Evolutionary conservation across 2,329 filamentous ascomycete species (phyloP), one percentile per base, ranked within the genome.

Genomic region (Colletotrichum lentis): DNA sequence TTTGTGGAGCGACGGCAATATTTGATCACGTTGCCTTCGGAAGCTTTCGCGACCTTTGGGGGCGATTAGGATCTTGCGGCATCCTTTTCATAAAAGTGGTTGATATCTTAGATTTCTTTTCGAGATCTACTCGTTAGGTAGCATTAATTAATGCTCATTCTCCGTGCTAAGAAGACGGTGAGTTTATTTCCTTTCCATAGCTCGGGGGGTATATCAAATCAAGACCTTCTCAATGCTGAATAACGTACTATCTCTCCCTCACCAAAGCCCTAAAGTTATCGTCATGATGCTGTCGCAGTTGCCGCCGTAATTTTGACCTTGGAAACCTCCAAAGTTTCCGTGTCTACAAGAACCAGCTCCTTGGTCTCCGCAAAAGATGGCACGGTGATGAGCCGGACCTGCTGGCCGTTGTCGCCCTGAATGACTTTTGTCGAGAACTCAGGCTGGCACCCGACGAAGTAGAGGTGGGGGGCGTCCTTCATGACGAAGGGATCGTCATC

Each of bases 401-500:
- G 80, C 77, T 97, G 91, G 0, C 89, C 90, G 1, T 88, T 83
- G 0, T 85, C 83, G 0, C 90, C 90, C 49, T 90, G 81, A 43
- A 96, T 90, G 1, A 90, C 78, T 37, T 85, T 87, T 3, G 91
- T 94, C 59, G 88, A 89, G 77, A 96, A 97, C 60, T 84, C 83
- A 3, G 93, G 90, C 77, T 97, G 94, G 73, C 91, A 94, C 18
- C 94, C 94, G 1, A 92, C 91, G 77, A 99, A 93, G 80, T 93
- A 98, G 39, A 99, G 83, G 75, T 99, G 95, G 2, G 96, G 96
- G 70, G 93, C 97, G 20, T 89, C 82, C 71, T 90, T 88, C 74
- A 99, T 85, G 50, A 98, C 91, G 75, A 98, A 96, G 0, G 93
- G 94, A 75, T 99, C 96, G 57, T 93, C 87, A 20, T 96, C 92